phyloP scores from a whole-genome alignment of 2,329 filamentous ascomycete genomes.

The Pseudogymnoascus sp. region DNA sequence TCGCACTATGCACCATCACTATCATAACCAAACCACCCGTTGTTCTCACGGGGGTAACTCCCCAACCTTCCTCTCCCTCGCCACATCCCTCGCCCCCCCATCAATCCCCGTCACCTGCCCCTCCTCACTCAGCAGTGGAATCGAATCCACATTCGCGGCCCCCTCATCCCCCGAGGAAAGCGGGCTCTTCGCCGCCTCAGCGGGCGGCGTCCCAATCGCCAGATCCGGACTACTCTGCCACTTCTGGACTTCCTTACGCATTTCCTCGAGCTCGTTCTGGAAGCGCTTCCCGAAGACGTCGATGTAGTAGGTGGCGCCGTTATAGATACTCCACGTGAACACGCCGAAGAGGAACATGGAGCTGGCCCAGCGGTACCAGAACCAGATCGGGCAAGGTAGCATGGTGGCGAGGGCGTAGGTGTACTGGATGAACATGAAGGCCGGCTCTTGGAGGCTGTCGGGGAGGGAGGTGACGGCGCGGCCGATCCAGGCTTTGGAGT shows the following conservation, averaged over 20 bases:
- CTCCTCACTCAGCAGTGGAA: conserved; percentile 48
- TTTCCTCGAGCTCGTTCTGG: conserved; percentile 86
- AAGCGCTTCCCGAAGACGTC: conserved; percentile 96
- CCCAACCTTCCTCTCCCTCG: conserved; percentile 39
- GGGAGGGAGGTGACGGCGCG: conserved; percentile 76
- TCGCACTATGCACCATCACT: background rate
- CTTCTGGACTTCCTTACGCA: conserved; percentile 82
- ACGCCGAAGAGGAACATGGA: conserved; percentile 68
- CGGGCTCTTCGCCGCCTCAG: conserved; percentile 31
- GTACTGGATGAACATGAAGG: conserved; percentile 97
- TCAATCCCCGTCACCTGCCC: conserved; percentile 38
- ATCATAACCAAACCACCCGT: background rate
- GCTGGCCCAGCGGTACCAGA: conserved; percentile 77
- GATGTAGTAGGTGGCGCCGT: conserved; percentile 95
- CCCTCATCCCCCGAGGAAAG: background rate
- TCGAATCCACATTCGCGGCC: conserved; percentile 40
- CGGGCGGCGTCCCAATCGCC: conserved; percentile 29
- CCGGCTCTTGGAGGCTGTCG: conserved; percentile 67
- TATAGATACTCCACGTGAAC: conserved; percentile 95
- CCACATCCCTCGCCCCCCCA: conserved; percentile 37
- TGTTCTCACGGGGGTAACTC: background rate
- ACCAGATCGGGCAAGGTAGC: conserved; percentile 91
- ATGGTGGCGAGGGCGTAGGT: conserved; percentile 84
- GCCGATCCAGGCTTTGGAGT: conserved; percentile 83
- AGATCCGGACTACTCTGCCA: conserved; percentile 64